Base-by-base conservation (phyloP, 2,329 filamentous ascomycete species). In the Penicillium sp. region DNA sequence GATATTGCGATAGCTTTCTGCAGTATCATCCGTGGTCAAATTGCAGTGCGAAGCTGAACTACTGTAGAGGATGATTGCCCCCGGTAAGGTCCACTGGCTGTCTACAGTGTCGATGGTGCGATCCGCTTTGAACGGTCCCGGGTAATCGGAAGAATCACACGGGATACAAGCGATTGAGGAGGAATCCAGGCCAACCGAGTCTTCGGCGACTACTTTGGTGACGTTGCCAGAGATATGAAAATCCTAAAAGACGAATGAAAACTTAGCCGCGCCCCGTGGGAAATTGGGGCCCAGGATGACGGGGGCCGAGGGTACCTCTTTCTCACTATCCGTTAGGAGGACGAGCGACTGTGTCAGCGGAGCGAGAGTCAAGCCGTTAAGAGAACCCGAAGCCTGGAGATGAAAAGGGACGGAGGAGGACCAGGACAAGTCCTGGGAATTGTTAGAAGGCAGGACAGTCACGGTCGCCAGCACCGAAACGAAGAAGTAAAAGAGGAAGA, bases 11-110 rank as follows among this genome's bases (percentile, higher is more conserved):
- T 70, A 75, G 15, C 45, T 42, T 54, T 58, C 55, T n/a, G 55
- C 41, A 9, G 49, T 25, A 56, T 63, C 60, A 61, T 67, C 59
- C 26, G 62, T 57, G 2, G 67, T 69, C 25, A 72, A 71, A 37
- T 66, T 69, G 58, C 77, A 79, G 60, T 74, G 70, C 8, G 67
- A 56, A n/a, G 66, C 66, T 29, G 67, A 65, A n/a, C 63, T 60
- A 58, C 69, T 76, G 60, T 77, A 79, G 18, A 78, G 60, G 33
- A 78, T 59, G 18, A 78, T 65, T 11, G 72, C 73, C 7, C 61
- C 63, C 0, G 73, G 65, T 8, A 54, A 55, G 7, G 11, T 64
- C 55, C 18, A 69, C 64, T 15, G 59, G 53, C 37, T 40, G 53
- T 76, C 59, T 31, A 74, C 66, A 51, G 66, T 68, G 40, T 61